These are phyloP conservation scores for Stevia rebaudiana DNA, from an alignment of 140 eudicot species.

Conservation along the genomic window DNA sequence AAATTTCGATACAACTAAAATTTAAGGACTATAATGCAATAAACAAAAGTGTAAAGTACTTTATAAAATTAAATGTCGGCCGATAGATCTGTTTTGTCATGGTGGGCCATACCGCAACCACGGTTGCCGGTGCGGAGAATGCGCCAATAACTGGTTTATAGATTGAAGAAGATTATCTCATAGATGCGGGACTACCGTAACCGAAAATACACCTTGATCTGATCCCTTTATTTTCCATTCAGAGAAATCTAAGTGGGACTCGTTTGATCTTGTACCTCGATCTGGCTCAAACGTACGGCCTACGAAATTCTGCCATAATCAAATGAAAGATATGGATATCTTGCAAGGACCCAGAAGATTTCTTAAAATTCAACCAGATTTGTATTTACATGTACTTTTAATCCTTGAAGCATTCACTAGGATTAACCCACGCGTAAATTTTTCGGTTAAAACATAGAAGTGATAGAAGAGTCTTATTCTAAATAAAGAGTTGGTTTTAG, in stretches of 20 bases:
- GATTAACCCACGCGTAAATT: no score
- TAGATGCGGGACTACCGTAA: constrained; percentile 5
- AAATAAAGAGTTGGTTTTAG: no score
- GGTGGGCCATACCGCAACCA: constrained; percentile 23
- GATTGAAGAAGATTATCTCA: neutral
- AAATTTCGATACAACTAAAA: neutral
- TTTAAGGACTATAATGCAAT: neutral
- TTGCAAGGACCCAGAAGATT: neutral
- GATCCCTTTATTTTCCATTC: neutral
- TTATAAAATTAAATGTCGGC: neutral
- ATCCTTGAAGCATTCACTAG: no score
- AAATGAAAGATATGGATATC: constrained; percentile 11
- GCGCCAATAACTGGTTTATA: constrained; percentile 24
- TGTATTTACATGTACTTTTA: no score
- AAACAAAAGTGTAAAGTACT: neutral
- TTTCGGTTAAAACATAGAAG: no score
- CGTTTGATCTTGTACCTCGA: constrained; percentile 15
- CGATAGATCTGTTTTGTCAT: constrained; percentile 4
- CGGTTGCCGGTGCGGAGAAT: constrained; percentile 17
- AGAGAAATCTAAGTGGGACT: neutral
- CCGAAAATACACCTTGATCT: neutral
- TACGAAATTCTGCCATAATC: neutral
- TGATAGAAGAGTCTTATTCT: no score
- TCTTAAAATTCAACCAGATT: no score
- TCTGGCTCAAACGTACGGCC: constrained; percentile 4